Conservation (phyloP, 306 rosid species). For the Mucuna pruriens region DNA sequence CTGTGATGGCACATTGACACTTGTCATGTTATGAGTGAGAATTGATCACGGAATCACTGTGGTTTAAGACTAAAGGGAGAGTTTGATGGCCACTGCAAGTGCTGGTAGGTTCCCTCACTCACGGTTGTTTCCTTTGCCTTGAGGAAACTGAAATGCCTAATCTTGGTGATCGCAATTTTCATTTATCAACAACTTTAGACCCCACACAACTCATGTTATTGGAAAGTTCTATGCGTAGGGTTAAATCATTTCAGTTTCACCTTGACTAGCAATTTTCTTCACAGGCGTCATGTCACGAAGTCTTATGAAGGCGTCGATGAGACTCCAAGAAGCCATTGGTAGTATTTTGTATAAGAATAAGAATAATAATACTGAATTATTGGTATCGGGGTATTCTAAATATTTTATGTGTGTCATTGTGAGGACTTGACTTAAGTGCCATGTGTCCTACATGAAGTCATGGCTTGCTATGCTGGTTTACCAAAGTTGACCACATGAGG, state of each 20-base stretch:
- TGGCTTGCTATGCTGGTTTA: conserved; percentile 16
- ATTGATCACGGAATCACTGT: conserved; percentile 40
- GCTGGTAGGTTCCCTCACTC: conserved; percentile 34
- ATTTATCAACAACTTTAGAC: conserved; percentile 41
- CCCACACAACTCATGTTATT: conserved; percentile 24
- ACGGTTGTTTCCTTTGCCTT: conserved; percentile 23
- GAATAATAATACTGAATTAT: background rate
- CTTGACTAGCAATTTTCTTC: conserved; percentile 8
- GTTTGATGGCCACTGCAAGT: background rate
- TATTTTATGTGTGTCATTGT: background rate
- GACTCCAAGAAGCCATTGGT: conserved; percentile 31
- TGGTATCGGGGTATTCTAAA: background rate
- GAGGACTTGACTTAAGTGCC: conserved; percentile 22
- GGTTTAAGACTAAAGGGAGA: conserved; percentile 31
- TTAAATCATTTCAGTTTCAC: conserved; percentile 33
- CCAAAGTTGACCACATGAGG: conserved; percentile 34
- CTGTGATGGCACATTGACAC: conserved; percentile 29
- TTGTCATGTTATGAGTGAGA: conserved; percentile 35
- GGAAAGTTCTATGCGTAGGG: conserved; percentile 32
- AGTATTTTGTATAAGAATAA: background rate
- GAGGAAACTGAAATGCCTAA: conserved; percentile 21
- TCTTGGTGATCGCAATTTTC: conserved; percentile 14
- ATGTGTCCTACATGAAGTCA: conserved; percentile 34
- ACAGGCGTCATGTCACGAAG: conserved; percentile 23
- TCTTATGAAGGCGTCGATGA: conserved; percentile 5